phyloP scores from a whole-genome alignment of 2,329 filamentous ascomycete genomes.

The Colletotrichum tabaci region DNA sequence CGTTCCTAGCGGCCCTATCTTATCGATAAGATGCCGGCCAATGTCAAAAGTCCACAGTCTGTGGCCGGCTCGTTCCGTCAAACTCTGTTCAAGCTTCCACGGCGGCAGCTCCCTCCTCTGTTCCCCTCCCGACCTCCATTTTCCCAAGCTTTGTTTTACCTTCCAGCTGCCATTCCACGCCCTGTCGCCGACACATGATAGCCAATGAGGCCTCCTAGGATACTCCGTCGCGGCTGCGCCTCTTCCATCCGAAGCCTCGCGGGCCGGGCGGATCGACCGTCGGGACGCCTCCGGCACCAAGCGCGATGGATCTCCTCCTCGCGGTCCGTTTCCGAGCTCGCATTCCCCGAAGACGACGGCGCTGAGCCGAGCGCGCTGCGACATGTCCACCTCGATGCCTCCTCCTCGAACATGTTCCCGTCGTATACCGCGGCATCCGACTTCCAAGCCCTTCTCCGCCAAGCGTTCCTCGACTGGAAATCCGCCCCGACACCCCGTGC shows the following conservation, averaged over 20 bases:
- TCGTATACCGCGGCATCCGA: conserved; percentile 37
- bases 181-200: not conserved
- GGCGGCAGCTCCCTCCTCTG: conserved; percentile 2
- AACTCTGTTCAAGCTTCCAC: conserved; percentile 28
- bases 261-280: not conserved
- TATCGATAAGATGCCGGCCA: conserved; percentile 38
- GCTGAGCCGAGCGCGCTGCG: conserved; percentile 28
- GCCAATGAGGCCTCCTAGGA: conserved; percentile 17
- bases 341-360: conserved; percentile 27
- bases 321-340: conserved; percentile 7
- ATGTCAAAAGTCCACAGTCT: conserved; percentile 6
- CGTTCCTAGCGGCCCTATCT: not conserved
- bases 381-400: conserved; percentile 36
- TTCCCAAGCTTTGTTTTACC: not conserved
- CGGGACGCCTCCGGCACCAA: not conserved
- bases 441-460: conserved; percentile 49
- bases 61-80: conserved; percentile 30
- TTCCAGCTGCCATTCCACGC: not conserved
- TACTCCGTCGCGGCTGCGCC: not conserved
- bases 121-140: not conserved
- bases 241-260: not conserved
- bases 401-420: not conserved
- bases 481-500: conserved; percentile 50
- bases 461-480: conserved; percentile 54
- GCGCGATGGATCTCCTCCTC: conserved; percentile 37